Evolutionary conservation across 1,284 basidiomycete genomes (phyloP), one percentile per base, ranked within the genome.

Genomic region (Cystobasidiaceae sp.): DNA sequence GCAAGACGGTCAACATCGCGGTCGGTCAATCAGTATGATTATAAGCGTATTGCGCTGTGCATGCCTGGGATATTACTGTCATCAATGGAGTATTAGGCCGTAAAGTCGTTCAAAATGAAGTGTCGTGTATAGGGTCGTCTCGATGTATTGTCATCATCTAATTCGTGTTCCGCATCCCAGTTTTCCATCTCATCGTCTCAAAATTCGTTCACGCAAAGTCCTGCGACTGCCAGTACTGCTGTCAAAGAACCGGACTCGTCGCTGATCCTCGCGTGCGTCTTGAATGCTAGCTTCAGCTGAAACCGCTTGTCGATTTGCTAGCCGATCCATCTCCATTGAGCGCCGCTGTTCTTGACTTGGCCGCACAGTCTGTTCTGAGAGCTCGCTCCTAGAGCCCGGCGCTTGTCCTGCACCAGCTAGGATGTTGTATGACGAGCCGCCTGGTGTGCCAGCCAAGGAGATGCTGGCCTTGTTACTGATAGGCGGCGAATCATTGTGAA

Each of bases 341-440:
- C 44, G 43, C 30, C 56, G 8, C 30, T 59, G 56, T 15, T 59
- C 56, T 49, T 49, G 56, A 17, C 28, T 49, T 11, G 56, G 56
- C 25, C 56, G 30, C 4, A 49, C 56, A 7, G 56, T 59, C 9
- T n/a, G 30, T 49, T 59, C 56, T 37, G 56, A 49, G 6, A 33
- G 28, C 28, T 59, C 56, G 44, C 56, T 46, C 1, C 25, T 37
- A 19, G 44, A 25, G 3, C 28, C 30, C 8, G 32, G 45, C 44
- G 27, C 37, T 7, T 23, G 44, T 8, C 32, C 21, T 25, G 44
- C 28, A 19, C 17, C 19, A 4, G 28, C 56, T 17, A 56, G 44
- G 11, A 44, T 6, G n/a, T 44, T 21, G 30, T 43, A 19, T 4
- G 30, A 28, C 9, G 54, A 56, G n/a, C 54, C 33, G 17, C 54